Evolutionary conservation across 1,284 basidiomycete genomes (phyloP), one percentile per base, ranked within the genome.

Genomic region (Rhodotorula sp.): DNA sequence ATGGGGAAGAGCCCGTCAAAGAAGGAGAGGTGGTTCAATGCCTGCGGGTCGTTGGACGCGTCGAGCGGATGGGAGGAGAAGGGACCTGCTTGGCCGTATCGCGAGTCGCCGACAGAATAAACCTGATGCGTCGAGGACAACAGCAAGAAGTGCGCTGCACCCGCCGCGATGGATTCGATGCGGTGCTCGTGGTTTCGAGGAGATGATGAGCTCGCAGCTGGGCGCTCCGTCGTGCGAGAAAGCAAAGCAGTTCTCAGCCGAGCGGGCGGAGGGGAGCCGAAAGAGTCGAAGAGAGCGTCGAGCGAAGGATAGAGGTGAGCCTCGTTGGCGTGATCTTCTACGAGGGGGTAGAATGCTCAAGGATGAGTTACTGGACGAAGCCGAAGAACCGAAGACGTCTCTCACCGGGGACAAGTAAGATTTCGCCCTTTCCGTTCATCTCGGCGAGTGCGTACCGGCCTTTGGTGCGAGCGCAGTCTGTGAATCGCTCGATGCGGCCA

Each of bases 71-170:
- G 4, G 39, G 52, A 46, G 58, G 54, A 20, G 52, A 59, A 29
- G 21, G 49, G 54, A 46, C 60, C 72, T 43, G 59, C 56, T 34
- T 73, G 69, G 20, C 62, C 62, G 67, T 67, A 71, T 12, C 72
- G 72, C 29, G 71, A 68, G 65, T 71, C 74, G 31, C 72, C 72
- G 39, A 31, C 43, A 6, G 67, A 34, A 31, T 63, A 58, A 14
- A 76, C 58, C 14, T 46, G 29, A 0, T 63, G 63, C 1, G 62
- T 2, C 4, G 49, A 31, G 21, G 60, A 18, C 34, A 71, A 64
- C 34, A 73, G 46, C 58, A 76, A 34, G 46, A 76, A 76, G 58
- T 76, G 72, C 1, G 67, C 54, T 20, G 67, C 67, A 15, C 74
- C 74, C n/a, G 68, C 29, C 26, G 51, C 23, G 49, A 73, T n/a